Percentiles rank a stretch among this genome's conserved stretches.
These are phyloP conservation scores for Phytophthora pinifolia DNA, from an alignment of 352 stramenopile genomes.

Conservation along the genomic window DNA sequence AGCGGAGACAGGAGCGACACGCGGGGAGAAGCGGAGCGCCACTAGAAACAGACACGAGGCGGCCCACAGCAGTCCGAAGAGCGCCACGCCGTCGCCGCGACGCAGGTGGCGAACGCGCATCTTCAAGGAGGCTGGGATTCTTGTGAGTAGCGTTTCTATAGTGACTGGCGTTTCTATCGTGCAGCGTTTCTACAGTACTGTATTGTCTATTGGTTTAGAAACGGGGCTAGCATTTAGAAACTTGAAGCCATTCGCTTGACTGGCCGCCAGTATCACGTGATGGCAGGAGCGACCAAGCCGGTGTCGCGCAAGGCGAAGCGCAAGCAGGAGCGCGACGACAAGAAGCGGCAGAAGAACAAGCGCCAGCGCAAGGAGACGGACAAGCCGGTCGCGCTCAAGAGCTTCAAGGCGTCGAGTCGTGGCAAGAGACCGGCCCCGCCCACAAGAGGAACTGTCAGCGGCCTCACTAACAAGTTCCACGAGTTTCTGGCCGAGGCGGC, in stretches of 20 bases:
- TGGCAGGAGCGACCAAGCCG: constrained; percentile 12
- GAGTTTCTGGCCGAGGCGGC: constrained; percentile 74
- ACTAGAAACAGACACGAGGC: constrained; percentile 29
- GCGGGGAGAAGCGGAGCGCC: constrained; percentile 20
- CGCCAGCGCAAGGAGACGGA: constrained; percentile 39
- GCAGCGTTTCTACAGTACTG: no score
- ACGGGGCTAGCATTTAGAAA: no score
- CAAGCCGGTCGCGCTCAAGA: constrained; percentile 7
- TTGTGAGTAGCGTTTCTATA: no score
- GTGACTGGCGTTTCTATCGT: no score
- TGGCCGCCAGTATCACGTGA: constrained; percentile 20
- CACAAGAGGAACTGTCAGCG: constrained; percentile 5
- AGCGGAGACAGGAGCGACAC: neutral
- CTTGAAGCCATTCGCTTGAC: constrained; percentile 7
- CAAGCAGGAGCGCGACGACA: constrained; percentile 75
- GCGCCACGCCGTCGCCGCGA: constrained; percentile 21
- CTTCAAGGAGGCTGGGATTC: neutral
- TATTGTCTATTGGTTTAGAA: no score
- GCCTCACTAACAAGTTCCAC: constrained; percentile 78
- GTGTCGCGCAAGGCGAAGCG: constrained; percentile 75
- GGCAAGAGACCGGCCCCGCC: constrained; percentile 14
- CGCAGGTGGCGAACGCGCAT: constrained; percentile 6
- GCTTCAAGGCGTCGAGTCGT: constrained; percentile 7
- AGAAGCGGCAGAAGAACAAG: constrained; percentile 76
- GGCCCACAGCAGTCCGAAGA: constrained; percentile 31